Percentiles rank a stretch among this genome's conserved stretches.
phyloP scores from a whole-genome alignment of 2,329 filamentous ascomycete species.

The Cladosporium cucumerinum region DNA sequence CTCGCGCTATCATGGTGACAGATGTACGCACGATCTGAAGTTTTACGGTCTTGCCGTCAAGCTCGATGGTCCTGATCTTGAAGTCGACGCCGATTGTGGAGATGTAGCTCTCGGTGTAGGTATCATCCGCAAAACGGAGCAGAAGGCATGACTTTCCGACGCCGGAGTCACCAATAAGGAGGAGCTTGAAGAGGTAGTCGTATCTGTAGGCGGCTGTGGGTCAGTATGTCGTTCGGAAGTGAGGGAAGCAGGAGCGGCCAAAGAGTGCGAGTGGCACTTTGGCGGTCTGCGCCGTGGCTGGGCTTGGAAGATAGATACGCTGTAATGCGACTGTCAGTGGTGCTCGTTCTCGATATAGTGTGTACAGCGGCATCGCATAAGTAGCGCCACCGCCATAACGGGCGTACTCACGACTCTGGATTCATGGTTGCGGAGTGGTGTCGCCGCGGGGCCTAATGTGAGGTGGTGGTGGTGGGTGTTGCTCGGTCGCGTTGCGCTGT shows the following conservation, averaged over 20 bases:
- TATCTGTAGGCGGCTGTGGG: constrained; percentile 62
- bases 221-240: constrained; percentile 1
- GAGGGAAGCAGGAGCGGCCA: background rate
- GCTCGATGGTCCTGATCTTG: constrained; percentile 99
- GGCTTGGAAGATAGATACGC: constrained; percentile 12
- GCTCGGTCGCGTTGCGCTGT: background rate
- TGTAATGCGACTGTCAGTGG: constrained; percentile 12
- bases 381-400: constrained; percentile 16
- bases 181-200: constrained; percentile 99
- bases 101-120: constrained; percentile 99
- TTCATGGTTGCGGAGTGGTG: constrained; percentile 58
- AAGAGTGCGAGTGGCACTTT: constrained; percentile 12
- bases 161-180: constrained; percentile 99
- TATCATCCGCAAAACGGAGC: constrained; percentile 96
- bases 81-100: constrained; percentile 99
- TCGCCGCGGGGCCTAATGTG: constrained; percentile 9
- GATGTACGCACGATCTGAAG: constrained; percentile 81
- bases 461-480: background rate
- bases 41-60: constrained; percentile 99
- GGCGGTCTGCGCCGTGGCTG: constrained; percentile 14
- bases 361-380: constrained; percentile 21
- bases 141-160: constrained; percentile 99
- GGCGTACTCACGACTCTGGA: constrained; percentile 76
- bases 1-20: background rate
- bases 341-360: constrained; percentile 7